These are phyloP conservation scores for Aspergillus intermedius DNA, from an alignment of 2,329 filamentous ascomycete genomes.

Conservation along the genomic window DNA sequence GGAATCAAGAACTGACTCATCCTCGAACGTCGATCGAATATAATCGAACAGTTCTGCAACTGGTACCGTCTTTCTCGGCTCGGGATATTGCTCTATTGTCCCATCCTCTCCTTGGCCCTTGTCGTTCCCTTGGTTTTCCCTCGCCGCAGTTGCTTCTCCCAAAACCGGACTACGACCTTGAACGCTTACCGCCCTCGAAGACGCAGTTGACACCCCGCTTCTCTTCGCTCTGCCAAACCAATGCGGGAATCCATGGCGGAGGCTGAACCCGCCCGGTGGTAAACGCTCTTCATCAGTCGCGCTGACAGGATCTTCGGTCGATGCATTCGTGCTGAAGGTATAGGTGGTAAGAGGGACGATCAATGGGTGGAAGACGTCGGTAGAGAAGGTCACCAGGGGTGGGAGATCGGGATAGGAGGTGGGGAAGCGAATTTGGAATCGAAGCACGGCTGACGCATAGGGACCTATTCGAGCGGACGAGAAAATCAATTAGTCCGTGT, in stretches of 20 bases:
- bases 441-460: conserved; percentile 77
- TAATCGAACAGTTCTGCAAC: conserved; percentile 70
- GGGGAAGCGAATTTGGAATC: conserved; percentile 86
- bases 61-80: conserved; percentile 41
- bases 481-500: conserved; percentile 2
- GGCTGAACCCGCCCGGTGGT: conserved; percentile 81
- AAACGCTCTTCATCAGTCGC: conserved; percentile 76
- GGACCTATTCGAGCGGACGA: conserved; percentile 55
- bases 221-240: conserved; percentile 68
- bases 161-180: conserved; percentile 22
- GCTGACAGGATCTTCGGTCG: conserved; percentile 70
- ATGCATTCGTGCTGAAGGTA: conserved; percentile 76
- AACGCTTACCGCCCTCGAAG: conserved; percentile 40
- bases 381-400: conserved; percentile 79
- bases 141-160: conserved; percentile 1
- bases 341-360: conserved; percentile 92
- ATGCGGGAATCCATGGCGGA: conserved; percentile 80
- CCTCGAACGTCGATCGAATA: conserved; percentile 73
- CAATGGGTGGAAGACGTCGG: conserved; percentile 91
- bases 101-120: conserved; percentile 1
- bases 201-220: conserved; percentile 30
- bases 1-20: conserved; percentile 67
- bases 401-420: conserved; percentile 70
- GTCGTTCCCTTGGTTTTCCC: not conserved
- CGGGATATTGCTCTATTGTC: conserved; percentile 9